A percentile compares a stretch with the other conserved stretches of the same genome.
phyloP scores from a whole-genome alignment of 1,284 basidiomycete species.

The Psilocybe mexicana region DNA sequence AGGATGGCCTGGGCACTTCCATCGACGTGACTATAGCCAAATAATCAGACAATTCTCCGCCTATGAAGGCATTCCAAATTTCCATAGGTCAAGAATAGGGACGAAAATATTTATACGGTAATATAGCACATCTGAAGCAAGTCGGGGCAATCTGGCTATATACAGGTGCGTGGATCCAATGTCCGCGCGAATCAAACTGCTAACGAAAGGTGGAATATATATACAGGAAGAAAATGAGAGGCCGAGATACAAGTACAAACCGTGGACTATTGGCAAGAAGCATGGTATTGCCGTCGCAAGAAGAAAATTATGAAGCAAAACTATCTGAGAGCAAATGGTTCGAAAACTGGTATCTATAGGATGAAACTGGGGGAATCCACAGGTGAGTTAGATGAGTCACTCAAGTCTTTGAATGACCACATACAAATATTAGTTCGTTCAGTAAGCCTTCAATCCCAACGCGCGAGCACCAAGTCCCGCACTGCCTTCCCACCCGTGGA shows the following conservation, averaged over 20 bases:
- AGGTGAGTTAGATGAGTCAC: constrained; percentile 16
- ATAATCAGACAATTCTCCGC: too few species aligned
- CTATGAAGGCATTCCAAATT: too few species aligned
- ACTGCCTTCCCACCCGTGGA: constrained; percentile 75
- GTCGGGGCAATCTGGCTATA: constrained; percentile 1
- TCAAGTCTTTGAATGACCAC: constrained; percentile 5
- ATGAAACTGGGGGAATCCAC: constrained; percentile 14
- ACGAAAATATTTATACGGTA: background rate
- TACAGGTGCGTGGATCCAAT: constrained; percentile 15
- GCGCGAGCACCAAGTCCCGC: constrained; percentile 75
- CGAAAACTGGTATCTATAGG: constrained; percentile 16
- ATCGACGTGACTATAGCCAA: too few species aligned
- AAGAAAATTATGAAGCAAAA: constrained; percentile 7
- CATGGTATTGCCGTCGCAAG: constrained; percentile 11
- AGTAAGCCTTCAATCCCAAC: constrained; percentile 52
- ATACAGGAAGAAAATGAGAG: background rate
- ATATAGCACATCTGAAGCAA: constrained; percentile 4
- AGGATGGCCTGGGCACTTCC: too few species aligned
- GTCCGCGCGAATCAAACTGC: background rate
- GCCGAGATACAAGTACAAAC: constrained; percentile 10
- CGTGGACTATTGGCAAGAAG: constrained; percentile 9
- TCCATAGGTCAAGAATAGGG: too few species aligned
- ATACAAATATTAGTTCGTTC: constrained; percentile 13
- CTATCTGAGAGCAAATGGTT: constrained; percentile 1
- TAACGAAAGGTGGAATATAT: constrained; percentile 5